Evolutionary conservation across 495 filamentous ascomycete species (phyloP).

Genomic region (Hypoxylon cercidicola): DNA sequence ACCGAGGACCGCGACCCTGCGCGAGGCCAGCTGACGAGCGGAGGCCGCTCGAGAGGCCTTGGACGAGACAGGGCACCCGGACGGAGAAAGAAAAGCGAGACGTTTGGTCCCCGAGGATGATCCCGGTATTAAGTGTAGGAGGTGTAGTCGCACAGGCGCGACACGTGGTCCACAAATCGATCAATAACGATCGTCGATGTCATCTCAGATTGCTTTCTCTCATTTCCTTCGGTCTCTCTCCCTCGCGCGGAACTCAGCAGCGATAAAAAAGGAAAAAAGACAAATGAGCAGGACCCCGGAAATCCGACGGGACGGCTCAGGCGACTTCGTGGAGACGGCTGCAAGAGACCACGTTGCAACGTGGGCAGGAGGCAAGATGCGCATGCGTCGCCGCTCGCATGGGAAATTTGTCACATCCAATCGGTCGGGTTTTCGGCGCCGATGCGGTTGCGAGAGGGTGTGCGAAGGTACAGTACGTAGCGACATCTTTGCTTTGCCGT

Average conservation of each 20-base stretch:
- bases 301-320: conserved; percentile 34
- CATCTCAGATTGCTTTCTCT: background rate
- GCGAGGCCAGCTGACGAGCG: background rate
- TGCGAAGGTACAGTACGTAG: background rate
- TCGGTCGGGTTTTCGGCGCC: conserved; percentile 37
- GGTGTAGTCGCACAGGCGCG: conserved; percentile 31
- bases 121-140: conserved; percentile 23
- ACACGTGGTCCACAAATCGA: conserved; percentile 25
- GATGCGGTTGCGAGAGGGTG: conserved; percentile 16
- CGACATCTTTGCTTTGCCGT: background rate
- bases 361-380: conserved; percentile 23
- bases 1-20: background rate
- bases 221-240: too few species aligned
- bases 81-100: background rate
- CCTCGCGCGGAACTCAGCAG: background rate
- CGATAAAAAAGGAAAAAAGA: background rate
- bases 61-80: background rate
- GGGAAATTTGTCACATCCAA: conserved; percentile 31
- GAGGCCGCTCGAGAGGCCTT: background rate
- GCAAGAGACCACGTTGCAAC: conserved; percentile 42
- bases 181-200: background rate
- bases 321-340: conserved; percentile 31
- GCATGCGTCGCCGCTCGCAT: conserved; percentile 29
- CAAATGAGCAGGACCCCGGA: conserved; percentile 7
- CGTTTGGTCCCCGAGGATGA: conserved; percentile 33